These are phyloP conservation scores for Pseudozyma pruni DNA, from an alignment of 1,284 basidiomycete species.

Conservation along the genomic window DNA sequence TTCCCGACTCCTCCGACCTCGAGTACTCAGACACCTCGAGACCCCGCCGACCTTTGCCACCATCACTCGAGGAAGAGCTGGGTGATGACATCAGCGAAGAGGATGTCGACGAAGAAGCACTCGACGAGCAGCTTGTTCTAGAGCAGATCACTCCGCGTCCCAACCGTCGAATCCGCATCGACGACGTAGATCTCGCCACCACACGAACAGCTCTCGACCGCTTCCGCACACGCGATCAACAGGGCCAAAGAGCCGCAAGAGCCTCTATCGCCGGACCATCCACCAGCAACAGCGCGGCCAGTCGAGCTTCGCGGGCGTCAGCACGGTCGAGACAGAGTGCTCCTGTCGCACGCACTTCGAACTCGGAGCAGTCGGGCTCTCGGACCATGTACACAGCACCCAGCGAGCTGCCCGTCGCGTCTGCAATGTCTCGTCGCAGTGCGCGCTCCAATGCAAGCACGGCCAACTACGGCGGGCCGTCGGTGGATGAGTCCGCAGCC, in stretches of 20 bases:
- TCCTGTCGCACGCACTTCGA: constrained; percentile 5
- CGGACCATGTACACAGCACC: constrained; percentile 21
- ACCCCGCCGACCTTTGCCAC: background rate
- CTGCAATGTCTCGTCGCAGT: constrained; percentile 5
- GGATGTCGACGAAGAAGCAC: constrained; percentile 18
- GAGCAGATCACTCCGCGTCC: constrained; percentile 34
- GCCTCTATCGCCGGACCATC: constrained; percentile 24
- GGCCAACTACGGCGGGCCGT: constrained; percentile 4
- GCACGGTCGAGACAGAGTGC: constrained; percentile 22
- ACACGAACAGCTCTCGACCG: constrained; percentile 30
- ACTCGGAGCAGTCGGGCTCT: constrained; percentile 9
- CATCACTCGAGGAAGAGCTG: background rate
- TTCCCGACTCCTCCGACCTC: constrained; percentile 15
- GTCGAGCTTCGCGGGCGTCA: constrained; percentile 6
- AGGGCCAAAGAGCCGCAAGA: constrained; percentile 9
- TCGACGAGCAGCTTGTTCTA: constrained; percentile 27
- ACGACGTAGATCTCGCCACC: constrained; percentile 14
- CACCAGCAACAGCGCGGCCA: background rate
- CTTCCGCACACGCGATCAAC: constrained; percentile 19
- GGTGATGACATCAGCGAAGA: constrained; percentile 17
- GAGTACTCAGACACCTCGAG: constrained; percentile 1
- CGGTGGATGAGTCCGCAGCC: constrained; percentile 1
- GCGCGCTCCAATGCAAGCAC: background rate
- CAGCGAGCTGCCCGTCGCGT: constrained; percentile 10
- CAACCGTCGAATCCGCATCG: constrained; percentile 11